phyloP scores from a whole-genome alignment of 352 stramenopile species.

The Pythium vanterpoolii region DNA sequence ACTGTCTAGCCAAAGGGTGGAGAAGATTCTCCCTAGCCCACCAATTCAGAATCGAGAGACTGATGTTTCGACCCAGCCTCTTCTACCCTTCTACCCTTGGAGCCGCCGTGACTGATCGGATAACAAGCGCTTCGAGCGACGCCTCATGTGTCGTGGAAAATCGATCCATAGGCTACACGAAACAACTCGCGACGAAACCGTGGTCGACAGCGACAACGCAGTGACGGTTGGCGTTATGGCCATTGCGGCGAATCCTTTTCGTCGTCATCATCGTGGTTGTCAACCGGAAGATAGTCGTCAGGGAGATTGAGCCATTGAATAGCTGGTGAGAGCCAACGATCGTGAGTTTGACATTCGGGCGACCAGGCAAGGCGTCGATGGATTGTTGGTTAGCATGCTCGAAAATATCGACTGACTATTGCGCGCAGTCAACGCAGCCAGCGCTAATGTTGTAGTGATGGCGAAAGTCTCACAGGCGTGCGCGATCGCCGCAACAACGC shows the following conservation, averaged over 20 bases:
- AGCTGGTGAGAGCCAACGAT: slow-evolving; percentile 1
- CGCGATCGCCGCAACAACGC: slow-evolving; percentile 7
- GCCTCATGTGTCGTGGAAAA: not conserved
- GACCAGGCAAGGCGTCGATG: not conserved
- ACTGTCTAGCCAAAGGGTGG: not conserved
- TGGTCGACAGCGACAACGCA: not conserved
- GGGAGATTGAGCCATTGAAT: slow-evolving; percentile 1
- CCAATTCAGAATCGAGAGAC: not conserved
- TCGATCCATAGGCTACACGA: not conserved
- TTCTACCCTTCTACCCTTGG: not conserved
- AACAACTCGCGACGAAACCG: not conserved
- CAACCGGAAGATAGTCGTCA: not conserved
- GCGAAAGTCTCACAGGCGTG: not conserved
- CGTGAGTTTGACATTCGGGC: not conserved
- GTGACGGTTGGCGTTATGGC: no score
- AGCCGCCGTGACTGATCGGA: slow-evolving; percentile 1
- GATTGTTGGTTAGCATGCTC: not conserved
- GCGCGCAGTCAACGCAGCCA: not conserved
- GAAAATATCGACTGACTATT: not conserved
- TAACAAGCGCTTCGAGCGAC: not conserved
- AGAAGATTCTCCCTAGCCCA: not conserved
- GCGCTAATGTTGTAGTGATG: not conserved
- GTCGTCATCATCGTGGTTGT: not conserved
- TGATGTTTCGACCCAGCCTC: not conserved
- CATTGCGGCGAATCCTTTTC: not conserved